Evolutionary conservation across 768 basidiomycete species (phyloP).

Genomic region (Hericium alpestre): DNA sequence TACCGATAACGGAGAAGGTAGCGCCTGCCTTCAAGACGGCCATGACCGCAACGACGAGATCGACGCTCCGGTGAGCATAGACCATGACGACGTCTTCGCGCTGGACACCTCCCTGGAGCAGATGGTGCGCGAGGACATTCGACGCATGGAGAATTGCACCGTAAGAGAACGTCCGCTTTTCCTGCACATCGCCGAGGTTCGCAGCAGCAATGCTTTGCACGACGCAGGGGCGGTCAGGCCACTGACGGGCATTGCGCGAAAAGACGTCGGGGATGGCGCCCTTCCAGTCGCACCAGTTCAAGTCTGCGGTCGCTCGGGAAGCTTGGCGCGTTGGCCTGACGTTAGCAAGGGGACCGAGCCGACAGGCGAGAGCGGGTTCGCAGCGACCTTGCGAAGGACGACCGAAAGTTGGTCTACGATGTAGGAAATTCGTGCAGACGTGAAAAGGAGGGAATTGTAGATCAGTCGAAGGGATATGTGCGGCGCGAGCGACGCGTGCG

Average conservation of each 20-base stretch:
- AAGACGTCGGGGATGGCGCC: conserved; percentile 96
- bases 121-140: conserved; percentile 84
- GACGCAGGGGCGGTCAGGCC: conserved; percentile 82
- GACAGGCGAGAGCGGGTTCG: conserved; percentile 56
- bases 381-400: conserved; percentile 60
- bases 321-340: conserved; percentile 47
- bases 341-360: conserved; percentile 78
- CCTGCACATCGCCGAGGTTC: conserved; percentile 31
- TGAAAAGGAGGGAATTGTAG: conserved; percentile 94
- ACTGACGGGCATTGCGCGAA: conserved; percentile 68
- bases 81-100: conserved; percentile 97
- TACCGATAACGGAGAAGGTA: conserved; percentile 94
- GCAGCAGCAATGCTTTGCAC: conserved; percentile 58
- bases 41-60: conserved; percentile 95
- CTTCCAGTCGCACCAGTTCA: conserved; percentile 96
- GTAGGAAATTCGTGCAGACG: conserved; percentile 58
- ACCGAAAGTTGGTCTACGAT: conserved; percentile 81
- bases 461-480: conserved; percentile 70
- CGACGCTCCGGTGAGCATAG: conserved; percentile 91
- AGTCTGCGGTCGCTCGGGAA: conserved; percentile 78
- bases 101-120: conserved; percentile 76
- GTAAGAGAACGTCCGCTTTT: conserved; percentile 62
- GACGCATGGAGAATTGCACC: conserved; percentile 70
- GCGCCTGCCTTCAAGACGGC: conserved; percentile 93
- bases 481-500: conserved; percentile 62